Conservation (phyloP, 1,284 basidiomycete genomes). For the Termitomyces sp. region DNA sequence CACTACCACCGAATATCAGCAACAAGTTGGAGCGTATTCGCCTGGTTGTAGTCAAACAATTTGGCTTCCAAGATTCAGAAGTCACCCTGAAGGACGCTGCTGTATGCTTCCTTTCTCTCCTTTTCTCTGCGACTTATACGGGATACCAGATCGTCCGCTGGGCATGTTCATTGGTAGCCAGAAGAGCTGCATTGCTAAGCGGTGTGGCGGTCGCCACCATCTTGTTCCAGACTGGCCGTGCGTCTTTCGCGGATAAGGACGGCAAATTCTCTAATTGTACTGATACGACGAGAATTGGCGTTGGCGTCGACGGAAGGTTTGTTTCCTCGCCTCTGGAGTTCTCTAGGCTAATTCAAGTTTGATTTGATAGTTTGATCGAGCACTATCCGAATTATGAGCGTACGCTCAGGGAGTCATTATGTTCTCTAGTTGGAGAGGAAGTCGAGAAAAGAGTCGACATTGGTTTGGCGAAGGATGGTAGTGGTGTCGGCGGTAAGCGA, state of each 20-base stretch:
- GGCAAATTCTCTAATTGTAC: slow-evolving; percentile 37
- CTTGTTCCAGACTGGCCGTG: slow-evolving; percentile 75
- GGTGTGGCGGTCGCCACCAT: slow-evolving; percentile 86
- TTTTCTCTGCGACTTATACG: background rate
- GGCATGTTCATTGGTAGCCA: slow-evolving; percentile 74
- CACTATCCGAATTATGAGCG: slow-evolving; percentile 85
- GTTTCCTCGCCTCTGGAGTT: slow-evolving; percentile 7
- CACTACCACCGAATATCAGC: slow-evolving; percentile 25
- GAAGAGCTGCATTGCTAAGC: slow-evolving; percentile 80
- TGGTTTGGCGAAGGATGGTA: slow-evolving; percentile 94
- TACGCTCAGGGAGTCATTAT: slow-evolving; percentile 69
- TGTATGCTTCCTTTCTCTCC: slow-evolving; percentile 24
- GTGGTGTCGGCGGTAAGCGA: slow-evolving; percentile 86
- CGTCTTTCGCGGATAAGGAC: slow-evolving; percentile 35
- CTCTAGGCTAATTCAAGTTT: background rate
- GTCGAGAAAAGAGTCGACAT: slow-evolving; percentile 79
- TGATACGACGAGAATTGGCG: slow-evolving; percentile 49
- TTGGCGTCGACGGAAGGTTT: slow-evolving; percentile 89
- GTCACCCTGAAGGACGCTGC: slow-evolving; percentile 68
- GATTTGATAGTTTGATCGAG: slow-evolving; percentile 68
- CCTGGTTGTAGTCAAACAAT: slow-evolving; percentile 54
- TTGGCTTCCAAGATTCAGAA: slow-evolving; percentile 51
- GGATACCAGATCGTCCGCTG: slow-evolving; percentile 65
- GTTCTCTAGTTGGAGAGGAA: slow-evolving; percentile 73
- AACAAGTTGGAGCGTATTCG: slow-evolving; percentile 47